Evolutionary conservation across 2,329 filamentous ascomycete genomes (phyloP).

Genomic region (Chaetomium olivaceum): DNA sequence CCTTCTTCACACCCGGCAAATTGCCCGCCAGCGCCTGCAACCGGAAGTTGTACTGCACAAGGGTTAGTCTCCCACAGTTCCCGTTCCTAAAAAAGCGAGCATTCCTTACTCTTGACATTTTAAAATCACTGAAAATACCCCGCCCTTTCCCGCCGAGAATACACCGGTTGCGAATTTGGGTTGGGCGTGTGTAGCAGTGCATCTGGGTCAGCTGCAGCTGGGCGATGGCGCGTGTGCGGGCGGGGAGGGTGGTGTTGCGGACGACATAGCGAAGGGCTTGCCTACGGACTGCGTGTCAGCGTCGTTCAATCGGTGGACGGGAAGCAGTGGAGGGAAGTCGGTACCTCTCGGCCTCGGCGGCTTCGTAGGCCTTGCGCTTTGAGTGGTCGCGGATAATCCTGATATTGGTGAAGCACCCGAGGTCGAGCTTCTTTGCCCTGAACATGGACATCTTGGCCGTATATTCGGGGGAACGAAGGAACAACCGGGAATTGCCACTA

Average conservation of each 20-base stretch:
- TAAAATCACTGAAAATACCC: constrained; percentile 91
- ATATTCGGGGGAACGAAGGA: not conserved
- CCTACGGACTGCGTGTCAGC: constrained; percentile 48
- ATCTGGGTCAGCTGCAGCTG: constrained; percentile 92
- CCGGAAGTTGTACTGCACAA: constrained; percentile 83
- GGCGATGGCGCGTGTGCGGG: constrained; percentile 81
- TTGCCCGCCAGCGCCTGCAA: constrained; percentile 82
- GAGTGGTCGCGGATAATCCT: constrained; percentile 90
- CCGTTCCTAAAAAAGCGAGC: not conserved
- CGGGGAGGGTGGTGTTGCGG: constrained; percentile 83
- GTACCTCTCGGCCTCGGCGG: constrained; percentile 86
- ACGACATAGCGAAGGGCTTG: constrained; percentile 93
- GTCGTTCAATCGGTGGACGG: not conserved
- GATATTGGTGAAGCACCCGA: constrained; percentile 84
- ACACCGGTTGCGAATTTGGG: constrained; percentile 93
- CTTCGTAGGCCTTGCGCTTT: constrained; percentile 89
- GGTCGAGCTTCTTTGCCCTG: constrained; percentile 83
- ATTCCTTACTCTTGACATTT: constrained; percentile 77
- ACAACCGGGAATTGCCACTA: no score
- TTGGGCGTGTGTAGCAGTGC: constrained; percentile 92
- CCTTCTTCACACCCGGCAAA: constrained; percentile 90
- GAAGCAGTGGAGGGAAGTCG: constrained; percentile 14
- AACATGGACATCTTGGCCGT: constrained; percentile 74
- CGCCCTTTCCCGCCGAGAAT: constrained; percentile 86
- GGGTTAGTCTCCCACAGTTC: constrained; percentile 30